Evolutionary conservation across 2,329 filamentous ascomycete genomes (phyloP).

Genomic region (Lecanicillium sp.): DNA sequence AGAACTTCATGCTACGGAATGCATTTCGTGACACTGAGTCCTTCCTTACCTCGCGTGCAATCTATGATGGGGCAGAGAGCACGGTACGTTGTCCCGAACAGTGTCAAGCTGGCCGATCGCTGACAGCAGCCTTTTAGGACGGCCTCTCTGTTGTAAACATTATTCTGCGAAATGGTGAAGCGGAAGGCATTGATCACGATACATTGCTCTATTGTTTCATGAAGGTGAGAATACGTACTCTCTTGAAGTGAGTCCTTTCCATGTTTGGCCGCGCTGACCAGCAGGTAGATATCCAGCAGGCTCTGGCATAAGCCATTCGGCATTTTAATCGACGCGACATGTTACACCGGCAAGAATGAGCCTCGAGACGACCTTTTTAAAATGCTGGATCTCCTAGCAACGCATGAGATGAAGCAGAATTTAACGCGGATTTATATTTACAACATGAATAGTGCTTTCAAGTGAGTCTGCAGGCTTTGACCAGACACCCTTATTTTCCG

Average conservation of each 20-base stretch:
- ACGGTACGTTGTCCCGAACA: constrained; percentile 34
- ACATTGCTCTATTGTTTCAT: constrained; percentile 60
- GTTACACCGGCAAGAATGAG: constrained; percentile 60
- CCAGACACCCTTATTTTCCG: background rate
- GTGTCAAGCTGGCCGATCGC: background rate
- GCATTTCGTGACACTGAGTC: constrained; percentile 59
- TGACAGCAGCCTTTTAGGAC: constrained; percentile 36
- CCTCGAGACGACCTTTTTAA: constrained; percentile 58
- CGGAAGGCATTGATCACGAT: constrained; percentile 57
- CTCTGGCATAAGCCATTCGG: constrained; percentile 64
- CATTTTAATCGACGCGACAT: constrained; percentile 61
- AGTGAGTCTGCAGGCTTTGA: constrained; percentile 27
- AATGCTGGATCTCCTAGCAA: constrained; percentile 54
- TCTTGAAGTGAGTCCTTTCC: background rate
- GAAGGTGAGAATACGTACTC: constrained; percentile 36
- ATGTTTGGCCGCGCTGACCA: background rate
- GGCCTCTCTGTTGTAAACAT: constrained; percentile 62
- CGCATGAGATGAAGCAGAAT: constrained; percentile 51
- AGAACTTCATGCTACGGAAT: constrained; percentile 66
- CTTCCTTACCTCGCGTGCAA: constrained; percentile 54
- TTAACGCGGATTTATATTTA: constrained; percentile 59
- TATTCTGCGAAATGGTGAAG: constrained; percentile 60
- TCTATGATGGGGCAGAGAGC: constrained; percentile 65
- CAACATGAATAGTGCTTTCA: constrained; percentile 66
- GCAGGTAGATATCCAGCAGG: constrained; percentile 53